Evolutionary conservation across 345 rosid genomes (phyloP).

Genomic region (Angophora floribunda): DNA sequence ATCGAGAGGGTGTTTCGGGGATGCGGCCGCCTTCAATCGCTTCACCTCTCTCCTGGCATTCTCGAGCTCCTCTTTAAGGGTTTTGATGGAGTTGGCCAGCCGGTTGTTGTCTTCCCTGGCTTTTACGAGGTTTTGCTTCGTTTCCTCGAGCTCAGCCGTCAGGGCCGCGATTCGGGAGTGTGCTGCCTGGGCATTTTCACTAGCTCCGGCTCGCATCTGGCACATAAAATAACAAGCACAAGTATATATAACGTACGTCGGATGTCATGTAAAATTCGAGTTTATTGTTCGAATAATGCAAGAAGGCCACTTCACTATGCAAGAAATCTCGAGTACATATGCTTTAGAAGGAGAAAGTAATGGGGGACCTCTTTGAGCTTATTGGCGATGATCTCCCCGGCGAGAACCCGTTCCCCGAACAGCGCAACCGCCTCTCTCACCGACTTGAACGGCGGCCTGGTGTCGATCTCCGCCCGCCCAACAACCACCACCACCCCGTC

Average conservation of each 20-base stretch:
- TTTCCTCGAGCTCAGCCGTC: constrained; percentile 46
- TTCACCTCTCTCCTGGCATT: constrained; percentile 32
- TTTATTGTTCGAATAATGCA: not conserved
- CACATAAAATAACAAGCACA: not conserved
- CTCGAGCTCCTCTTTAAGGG: constrained; percentile 41
- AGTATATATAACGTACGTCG: not conserved
- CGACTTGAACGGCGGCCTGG: constrained; percentile 61
- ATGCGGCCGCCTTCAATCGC: constrained; percentile 9
- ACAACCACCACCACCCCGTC: not conserved
- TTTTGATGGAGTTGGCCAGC: constrained; percentile 15
- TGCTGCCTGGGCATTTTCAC: not conserved
- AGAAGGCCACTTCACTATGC: not conserved
- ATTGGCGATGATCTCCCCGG: constrained; percentile 40
- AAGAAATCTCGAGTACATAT: not conserved
- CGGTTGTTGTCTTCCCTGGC: constrained; percentile 33
- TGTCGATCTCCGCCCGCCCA: constrained; percentile 62
- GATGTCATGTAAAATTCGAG: not conserved
- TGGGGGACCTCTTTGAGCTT: constrained; percentile 34
- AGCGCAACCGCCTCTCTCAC: constrained; percentile 68
- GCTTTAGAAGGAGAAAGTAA: not conserved
- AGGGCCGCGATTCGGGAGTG: constrained; percentile 17
- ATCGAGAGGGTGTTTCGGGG: constrained; percentile 11
- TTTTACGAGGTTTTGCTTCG: constrained; percentile 30
- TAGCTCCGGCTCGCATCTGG: constrained; percentile 15
- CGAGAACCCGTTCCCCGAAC: constrained; percentile 61